phyloP scores from a whole-genome alignment of 2,329 filamentous ascomycete genomes.

The Chrysoporthe puriensis region DNA sequence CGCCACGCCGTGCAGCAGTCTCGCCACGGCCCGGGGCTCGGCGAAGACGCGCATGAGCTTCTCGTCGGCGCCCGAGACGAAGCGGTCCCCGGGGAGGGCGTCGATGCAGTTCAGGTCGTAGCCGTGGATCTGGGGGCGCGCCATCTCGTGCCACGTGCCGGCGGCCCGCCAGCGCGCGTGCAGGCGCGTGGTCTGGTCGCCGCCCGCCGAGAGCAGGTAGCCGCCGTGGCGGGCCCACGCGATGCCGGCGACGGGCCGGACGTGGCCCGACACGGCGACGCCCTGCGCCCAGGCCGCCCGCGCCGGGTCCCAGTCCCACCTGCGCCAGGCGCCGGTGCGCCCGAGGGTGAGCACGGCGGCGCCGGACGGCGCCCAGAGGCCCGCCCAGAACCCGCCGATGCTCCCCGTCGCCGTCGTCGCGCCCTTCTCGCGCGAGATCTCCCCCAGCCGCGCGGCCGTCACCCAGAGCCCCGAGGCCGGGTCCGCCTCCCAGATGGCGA shows the following conservation, averaged over 20 bases:
- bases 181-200: constrained; percentile 90
- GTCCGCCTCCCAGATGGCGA: constrained; percentile 92
- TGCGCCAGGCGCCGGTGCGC: constrained; percentile 89
- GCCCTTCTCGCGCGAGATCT: constrained; percentile 93
- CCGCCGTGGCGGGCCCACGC: constrained; percentile 83
- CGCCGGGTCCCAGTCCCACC: constrained; percentile 70
- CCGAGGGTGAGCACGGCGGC: constrained; percentile 79
- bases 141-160: constrained; percentile 90
- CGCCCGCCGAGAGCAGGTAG: constrained; percentile 86
- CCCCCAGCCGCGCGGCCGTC: constrained; percentile 81
- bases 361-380: constrained; percentile 84
- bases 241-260: constrained; percentile 77
- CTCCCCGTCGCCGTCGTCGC: constrained; percentile 96
- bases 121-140: constrained; percentile 93
- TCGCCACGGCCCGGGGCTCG: constrained; percentile 81
- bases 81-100: constrained; percentile 71
- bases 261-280: constrained; percentile 82
- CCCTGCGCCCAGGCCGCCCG: constrained; percentile 75
- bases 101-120: constrained; percentile 97
- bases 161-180: constrained; percentile 75
- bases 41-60: constrained; percentile 97
- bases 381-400: constrained; percentile 95
- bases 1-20: constrained; percentile 70
- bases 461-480: constrained; percentile 86
- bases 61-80: constrained; percentile 94